Base-by-base conservation (phyloP, 495 filamentous ascomycete genomes). In the Podospora tetraspora region DNA sequence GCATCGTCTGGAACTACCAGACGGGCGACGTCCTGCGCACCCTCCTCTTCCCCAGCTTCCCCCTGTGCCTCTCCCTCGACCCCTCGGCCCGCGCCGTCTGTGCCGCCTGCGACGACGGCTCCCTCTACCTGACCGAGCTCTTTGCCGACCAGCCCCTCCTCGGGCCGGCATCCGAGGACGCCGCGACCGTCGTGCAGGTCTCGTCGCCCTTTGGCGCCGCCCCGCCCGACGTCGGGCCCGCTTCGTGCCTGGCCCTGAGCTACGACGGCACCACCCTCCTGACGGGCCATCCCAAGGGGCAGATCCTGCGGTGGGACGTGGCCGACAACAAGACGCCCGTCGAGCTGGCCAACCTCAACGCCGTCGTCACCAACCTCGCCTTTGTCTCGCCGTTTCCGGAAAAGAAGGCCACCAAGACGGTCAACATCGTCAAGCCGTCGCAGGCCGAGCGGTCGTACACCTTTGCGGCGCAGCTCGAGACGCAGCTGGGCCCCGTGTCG, bases 1-100 rank as follows among this genome's bases (percentile, higher is more conserved):
- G 89, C 69, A 88, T 95, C 69, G 85, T 92, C 65, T 99, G 95
- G 95, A 91, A 97, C 75, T 95, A 94, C 74, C 86, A 89, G 29
- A 91, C 85, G 1, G 93, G 93, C 43, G 83, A 83, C 30, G 82
- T 87, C 24, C 76, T 97, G 66, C 88, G 93, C 68, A 97, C 92
- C 21, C 89, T 91, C 70, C 83, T 98, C 22, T 85, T 97, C 61
- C 85, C 90, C 2, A 83, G 82, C n/a, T 83, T 84, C 24, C 91
- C 94, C 21, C 81, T 88, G 27, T 93, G 89, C 69, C 73, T 97
- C 27, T 83, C 86, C 10, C 79, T 98, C 5, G 95, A 99, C 75
- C 91, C 94, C 2, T 90, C 89, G 59, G 90, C 95, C 64, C 86
- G 95, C 56, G 93, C 90, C 12, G 84, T 92, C 68, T 97, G 91